These are phyloP conservation scores for Rhynchospora pubera DNA, from an alignment of 176 grass and related monocot genomes.

Conservation along the genomic window DNA sequence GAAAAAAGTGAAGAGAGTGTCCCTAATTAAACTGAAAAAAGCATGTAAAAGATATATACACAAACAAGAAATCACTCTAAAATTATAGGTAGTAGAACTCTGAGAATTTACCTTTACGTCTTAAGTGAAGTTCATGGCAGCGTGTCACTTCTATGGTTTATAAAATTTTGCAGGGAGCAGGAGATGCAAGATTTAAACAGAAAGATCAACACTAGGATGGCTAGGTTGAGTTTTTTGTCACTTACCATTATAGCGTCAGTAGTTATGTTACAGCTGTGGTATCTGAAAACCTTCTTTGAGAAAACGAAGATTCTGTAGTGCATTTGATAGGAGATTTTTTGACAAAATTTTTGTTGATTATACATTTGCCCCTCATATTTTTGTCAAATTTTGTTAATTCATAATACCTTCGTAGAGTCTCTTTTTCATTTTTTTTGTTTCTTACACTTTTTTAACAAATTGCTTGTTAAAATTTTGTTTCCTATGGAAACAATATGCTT, in stretches of 20 bases:
- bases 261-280: slow-evolving; percentile 60
- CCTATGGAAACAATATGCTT: too few species aligned
- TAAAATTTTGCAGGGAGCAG: slow-evolving; percentile 48
- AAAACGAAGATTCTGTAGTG: slow-evolving; percentile 59
- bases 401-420: background rate
- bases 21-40: background rate
- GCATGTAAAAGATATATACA: background rate
- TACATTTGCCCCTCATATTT: background rate
- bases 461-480: too few species aligned
- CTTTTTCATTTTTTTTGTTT: background rate
- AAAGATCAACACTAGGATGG: slow-evolving; percentile 58
- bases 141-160: background rate
- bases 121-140: background rate
- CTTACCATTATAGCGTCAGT: slow-evolving; percentile 58
- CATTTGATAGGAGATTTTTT: background rate
- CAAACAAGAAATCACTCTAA: background rate
- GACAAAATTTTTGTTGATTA: background rate
- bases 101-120: background rate
- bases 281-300: slow-evolving; percentile 80
- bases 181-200: slow-evolving; percentile 90
- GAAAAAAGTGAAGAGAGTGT: background rate
- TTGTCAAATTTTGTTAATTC: slow-evolving; percentile 6
- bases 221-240: slow-evolving; percentile 67
- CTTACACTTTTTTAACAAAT: too few species aligned
- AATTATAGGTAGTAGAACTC: background rate